Percentiles rank a stretch among this genome's conserved stretches.
Evolutionary conservation across 305 asterid genomes (phyloP).

Genomic region (Fraxinus latifolia): DNA sequence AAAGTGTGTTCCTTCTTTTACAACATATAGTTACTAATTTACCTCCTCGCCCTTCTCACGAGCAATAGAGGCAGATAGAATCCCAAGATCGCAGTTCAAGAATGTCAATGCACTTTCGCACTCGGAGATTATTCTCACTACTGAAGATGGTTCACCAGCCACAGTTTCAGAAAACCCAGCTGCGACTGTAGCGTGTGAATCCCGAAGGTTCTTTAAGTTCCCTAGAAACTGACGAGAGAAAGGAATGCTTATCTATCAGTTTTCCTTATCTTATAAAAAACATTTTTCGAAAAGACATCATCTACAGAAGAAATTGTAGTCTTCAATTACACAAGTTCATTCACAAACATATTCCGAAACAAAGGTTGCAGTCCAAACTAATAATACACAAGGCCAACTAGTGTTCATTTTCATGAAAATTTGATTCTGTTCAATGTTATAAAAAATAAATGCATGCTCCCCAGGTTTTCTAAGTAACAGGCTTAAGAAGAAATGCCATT

Average conservation of each 20-base stretch:
- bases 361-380: neutral
- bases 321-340: neutral
- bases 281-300: conserved; percentile 5
- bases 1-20: neutral
- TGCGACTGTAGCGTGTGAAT: conserved; percentile 91
- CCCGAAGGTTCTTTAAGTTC: conserved; percentile 92
- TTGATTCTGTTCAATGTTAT: neutral
- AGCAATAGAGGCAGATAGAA: conserved; percentile 92
- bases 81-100: conserved; percentile 80
- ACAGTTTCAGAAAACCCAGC: conserved; percentile 80
- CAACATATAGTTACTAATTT: conserved; percentile 31
- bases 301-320: conserved; percentile 6
- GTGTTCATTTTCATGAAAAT: neutral
- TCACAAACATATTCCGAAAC: neutral
- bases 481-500: neutral
- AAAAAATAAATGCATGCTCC: neutral
- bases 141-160: conserved; percentile 88
- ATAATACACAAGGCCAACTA: neutral
- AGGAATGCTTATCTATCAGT: neutral
- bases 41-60: conserved; percentile 72
- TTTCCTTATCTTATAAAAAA: neutral
- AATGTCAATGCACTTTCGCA: conserved; percentile 82
- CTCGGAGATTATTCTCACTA: conserved; percentile 85
- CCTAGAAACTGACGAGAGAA: conserved; percentile 65
- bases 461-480: neutral